These are phyloP conservation scores for Plasmodium berghei DNA, from an alignment of 169 alveolate species.

Conservation along the genomic window DNA sequence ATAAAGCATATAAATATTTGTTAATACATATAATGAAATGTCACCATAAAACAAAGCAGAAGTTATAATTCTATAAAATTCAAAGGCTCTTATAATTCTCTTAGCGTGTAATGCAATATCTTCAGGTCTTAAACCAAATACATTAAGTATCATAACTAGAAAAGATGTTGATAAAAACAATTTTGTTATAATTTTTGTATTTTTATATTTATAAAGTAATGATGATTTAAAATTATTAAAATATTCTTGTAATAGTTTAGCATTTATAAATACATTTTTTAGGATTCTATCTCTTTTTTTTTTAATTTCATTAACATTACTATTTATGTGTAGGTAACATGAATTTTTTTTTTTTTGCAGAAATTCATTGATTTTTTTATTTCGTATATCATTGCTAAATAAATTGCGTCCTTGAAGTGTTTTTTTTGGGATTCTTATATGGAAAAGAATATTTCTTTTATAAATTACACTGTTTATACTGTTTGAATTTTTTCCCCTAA, in stretches of 20 bases:
- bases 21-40: slow-evolving; percentile 60
- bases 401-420: not conserved
- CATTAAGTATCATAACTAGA: slow-evolving; percentile 28
- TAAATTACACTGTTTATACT: slow-evolving; percentile 17
- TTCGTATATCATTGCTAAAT: slow-evolving; percentile 17
- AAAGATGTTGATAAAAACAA: slow-evolving; percentile 51
- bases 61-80: slow-evolving; percentile 67
- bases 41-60: slow-evolving; percentile 73
- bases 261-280: slow-evolving; percentile 13
- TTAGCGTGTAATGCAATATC: slow-evolving; percentile 69
- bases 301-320: slow-evolving; percentile 20
- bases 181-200: slow-evolving; percentile 54
- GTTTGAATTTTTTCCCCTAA: slow-evolving; percentile 6
- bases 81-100: slow-evolving; percentile 68
- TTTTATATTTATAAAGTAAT: slow-evolving; percentile 33
- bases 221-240: slow-evolving; percentile 39
- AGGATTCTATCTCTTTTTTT: slow-evolving; percentile 23
- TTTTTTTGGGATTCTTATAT: slow-evolving; percentile 48
- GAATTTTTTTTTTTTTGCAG: slow-evolving; percentile 41
- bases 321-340: slow-evolving; percentile 52
- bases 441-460: slow-evolving; percentile 28
- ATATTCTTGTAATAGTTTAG: slow-evolving; percentile 20
- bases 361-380: slow-evolving; percentile 33
- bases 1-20: slow-evolving; percentile 73
- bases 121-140: slow-evolving; percentile 65